These are phyloP conservation scores for Mucor circinelloides DNA, from an alignment of 371 early-diverging fungal species.

Conservation along the genomic window DNA sequence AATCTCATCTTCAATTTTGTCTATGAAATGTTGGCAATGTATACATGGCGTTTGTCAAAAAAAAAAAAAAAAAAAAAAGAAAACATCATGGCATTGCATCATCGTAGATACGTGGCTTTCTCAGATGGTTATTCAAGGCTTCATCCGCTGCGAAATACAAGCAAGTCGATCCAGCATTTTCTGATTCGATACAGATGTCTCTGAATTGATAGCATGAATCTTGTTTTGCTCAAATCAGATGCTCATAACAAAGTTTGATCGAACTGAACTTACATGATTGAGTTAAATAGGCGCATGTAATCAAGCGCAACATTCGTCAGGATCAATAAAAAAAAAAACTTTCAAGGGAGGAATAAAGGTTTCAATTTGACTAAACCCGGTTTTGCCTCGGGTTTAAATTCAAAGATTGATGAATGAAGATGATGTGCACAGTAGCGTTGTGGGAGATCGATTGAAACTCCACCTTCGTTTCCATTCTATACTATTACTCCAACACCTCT, in stretches of 20 bases:
- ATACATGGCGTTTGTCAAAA: too few relatives aligned
- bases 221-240: neutral
- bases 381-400: conserved; percentile 1
- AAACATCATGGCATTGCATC: too few relatives aligned
- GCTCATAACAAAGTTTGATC: neutral
- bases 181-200: too few relatives aligned
- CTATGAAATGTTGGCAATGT: too few relatives aligned
- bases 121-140: too few relatives aligned
- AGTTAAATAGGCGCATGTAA: neutral
- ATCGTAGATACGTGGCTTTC: too few relatives aligned
- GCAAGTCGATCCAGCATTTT: too few relatives aligned
- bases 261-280: neutral
- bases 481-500: neutral
- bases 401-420: neutral
- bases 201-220: too few relatives aligned
- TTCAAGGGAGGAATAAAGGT: neutral
- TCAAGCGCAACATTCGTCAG: neutral
- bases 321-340: neutral
- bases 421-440: neutral
- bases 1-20: too few relatives aligned
- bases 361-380: conserved; percentile 3
- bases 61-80: too few relatives aligned
- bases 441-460: neutral
- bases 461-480: neutral
- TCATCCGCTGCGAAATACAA: too few relatives aligned